phyloP scores from a whole-genome alignment of 2,329 filamentous ascomycete species.

The Hortaea sp. region DNA sequence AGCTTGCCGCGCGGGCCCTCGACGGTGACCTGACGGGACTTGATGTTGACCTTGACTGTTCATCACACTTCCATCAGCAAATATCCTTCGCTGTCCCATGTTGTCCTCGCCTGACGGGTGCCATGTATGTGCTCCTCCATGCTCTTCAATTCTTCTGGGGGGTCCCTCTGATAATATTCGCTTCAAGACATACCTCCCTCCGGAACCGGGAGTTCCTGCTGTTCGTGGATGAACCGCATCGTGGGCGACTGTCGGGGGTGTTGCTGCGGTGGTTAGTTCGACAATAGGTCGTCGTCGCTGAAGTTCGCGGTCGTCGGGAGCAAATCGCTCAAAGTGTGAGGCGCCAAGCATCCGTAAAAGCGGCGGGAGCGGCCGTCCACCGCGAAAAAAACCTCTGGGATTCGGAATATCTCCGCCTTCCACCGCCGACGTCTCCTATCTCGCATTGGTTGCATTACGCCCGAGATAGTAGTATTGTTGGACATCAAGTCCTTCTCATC shows the following conservation, averaged over 20 bases:
- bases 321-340: not conserved
- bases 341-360: not conserved
- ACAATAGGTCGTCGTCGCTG: not conserved
- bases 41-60: conserved; percentile 94
- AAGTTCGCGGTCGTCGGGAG: not conserved
- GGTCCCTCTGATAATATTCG: no score
- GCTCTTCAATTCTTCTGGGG: no score
- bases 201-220: conserved; percentile 90
- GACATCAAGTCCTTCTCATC: no score
- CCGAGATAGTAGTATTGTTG: no score
- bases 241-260: conserved; percentile 49
- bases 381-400: no score
- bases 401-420: no score
- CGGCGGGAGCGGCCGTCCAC: not conserved
- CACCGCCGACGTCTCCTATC: no score
- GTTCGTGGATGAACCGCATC: conserved; percentile 99
- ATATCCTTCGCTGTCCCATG: not conserved
- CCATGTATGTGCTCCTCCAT: no score
- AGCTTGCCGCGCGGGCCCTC: conserved; percentile 98
- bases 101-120: no score
- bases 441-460: no score
- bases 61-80: not conserved
- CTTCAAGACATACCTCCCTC: conserved; percentile 71
- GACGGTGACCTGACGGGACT: conserved; percentile 91
- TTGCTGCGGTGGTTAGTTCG: conserved; percentile 1